Base-by-base conservation (phyloP, 2,329 filamentous ascomycete species). In the Diaporthe australafricana region DNA sequence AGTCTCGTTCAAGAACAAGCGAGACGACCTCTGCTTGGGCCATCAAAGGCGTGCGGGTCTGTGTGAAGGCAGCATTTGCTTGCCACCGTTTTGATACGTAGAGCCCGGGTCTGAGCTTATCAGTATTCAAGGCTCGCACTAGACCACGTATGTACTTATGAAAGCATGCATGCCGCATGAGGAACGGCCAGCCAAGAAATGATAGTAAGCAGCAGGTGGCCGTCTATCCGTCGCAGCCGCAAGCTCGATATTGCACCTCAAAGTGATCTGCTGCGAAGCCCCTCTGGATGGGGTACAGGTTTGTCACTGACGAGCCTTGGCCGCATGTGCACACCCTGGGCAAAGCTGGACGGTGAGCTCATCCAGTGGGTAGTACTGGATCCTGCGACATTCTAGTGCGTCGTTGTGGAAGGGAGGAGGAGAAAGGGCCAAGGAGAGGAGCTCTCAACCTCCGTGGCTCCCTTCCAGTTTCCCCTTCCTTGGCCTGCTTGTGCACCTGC, bases 271-370 rank as follows among this genome's bases (percentile, higher is more conserved):
- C 52, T 35, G 27, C 38, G 6, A 42, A 60, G 55, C 55, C 55
- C 38, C 55, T 30, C 57, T 45, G 56, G 16, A 30, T 62, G 56
- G 56, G 40, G 38, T 42, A 62, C 22, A 47, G 22, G 57, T 62
- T 62, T 62, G 57, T 47, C 40, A 47, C 25, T 22, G 40, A 48
- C 57, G 40, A 63, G 57, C 57, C 57, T 63, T 63, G 57, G 57
- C 57, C 57, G 42, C 57, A 63, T 63, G 57, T 40, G 11, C 35
- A 27, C 40, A 32, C 45, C 57, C 35, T 14, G 12, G 52, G 50
- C 50, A 53, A 16, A 27, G 27, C 52, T 42, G 35, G 17, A 62
- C 25, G 57, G 57, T 47, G 57, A 63, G 57, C 57, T 63, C 57
- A 63, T 32, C 9, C 40, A 16, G 56, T 60, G 56, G 56, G 56